A percentile compares a stretch with the other conserved stretches of the same genome.
Conservation (phyloP, 2,329 filamentous ascomycete genomes). For the Neofusicoccum ribis region DNA sequence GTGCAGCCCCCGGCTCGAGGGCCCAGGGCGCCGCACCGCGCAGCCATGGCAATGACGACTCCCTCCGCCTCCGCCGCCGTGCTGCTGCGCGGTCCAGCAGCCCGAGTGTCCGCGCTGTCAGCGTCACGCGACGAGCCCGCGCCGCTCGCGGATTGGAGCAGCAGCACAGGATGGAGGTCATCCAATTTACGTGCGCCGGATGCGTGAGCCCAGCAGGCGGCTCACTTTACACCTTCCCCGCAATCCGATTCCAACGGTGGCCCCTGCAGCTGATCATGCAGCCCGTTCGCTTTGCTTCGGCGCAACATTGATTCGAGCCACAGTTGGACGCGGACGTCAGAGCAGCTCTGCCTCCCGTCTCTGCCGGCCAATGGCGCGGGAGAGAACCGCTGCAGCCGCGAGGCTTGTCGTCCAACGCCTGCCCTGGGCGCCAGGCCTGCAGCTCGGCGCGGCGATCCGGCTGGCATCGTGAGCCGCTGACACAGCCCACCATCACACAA, state of each 20-base stretch:
- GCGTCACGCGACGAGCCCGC: neutral
- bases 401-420: neutral
- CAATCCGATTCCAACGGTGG: conserved; percentile 32
- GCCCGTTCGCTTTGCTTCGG: conserved; percentile 31
- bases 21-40: neutral
- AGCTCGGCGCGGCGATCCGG: conserved; percentile 15
- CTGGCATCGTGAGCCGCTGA: conserved; percentile 3
- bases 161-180: neutral
- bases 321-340: neutral
- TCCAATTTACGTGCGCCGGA: neutral
- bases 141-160: too few relatives aligned
- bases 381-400: neutral
- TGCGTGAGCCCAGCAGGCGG: neutral
- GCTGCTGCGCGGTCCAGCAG: neutral
- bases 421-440: conserved; percentile 13
- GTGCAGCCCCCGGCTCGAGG: neutral
- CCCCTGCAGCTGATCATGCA: conserved; percentile 44
- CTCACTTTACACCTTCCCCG: conserved; percentile 31
- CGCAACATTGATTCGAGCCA: conserved; percentile 18
- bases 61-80: neutral
- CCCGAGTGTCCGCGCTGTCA: neutral
- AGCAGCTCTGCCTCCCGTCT: conserved; percentile 25
- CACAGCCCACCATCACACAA: neutral
- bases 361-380: conserved; percentile 30
- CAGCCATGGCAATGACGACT: neutral